Percentiles rank a stretch among this genome's conserved stretches.
Conservation (phyloP, 2,329 filamentous ascomycete genomes). For the Penicillium fuscoglaucum region DNA sequence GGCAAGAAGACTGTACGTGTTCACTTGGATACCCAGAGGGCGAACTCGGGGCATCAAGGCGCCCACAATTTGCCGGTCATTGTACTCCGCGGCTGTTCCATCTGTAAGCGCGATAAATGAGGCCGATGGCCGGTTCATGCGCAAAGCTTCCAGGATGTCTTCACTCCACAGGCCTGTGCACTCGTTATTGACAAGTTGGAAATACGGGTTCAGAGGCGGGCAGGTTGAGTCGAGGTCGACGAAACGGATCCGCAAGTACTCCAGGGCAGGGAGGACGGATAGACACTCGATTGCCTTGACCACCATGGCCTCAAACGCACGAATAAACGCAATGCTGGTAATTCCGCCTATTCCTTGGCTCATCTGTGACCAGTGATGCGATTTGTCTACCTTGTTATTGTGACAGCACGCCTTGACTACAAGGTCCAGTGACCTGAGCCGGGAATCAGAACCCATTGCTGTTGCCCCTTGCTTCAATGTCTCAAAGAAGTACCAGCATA, state of each 20-base stretch:
- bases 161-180: constrained; percentile 74
- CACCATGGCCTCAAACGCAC: constrained; percentile 68
- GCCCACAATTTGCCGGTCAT: not conserved
- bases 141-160: constrained; percentile 62
- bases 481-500: constrained; percentile 70
- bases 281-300: constrained; percentile 63
- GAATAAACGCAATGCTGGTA: constrained; percentile 70
- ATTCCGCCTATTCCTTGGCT: constrained; percentile 55
- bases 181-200: constrained; percentile 60
- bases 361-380: not conserved
- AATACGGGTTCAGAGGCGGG: constrained; percentile 71
- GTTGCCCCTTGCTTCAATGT: constrained; percentile 53
- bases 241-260: constrained; percentile 69
- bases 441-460: constrained; percentile 18
- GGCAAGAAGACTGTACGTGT: not conserved
- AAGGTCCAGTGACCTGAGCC: constrained; percentile 66
- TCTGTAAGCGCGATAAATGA: constrained; percentile 64
- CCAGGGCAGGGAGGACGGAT: constrained; percentile 58
- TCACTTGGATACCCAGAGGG: constrained; percentile 1
- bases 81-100: constrained; percentile 46
- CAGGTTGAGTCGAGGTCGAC: constrained; percentile 72
- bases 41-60: not conserved
- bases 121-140: constrained; percentile 58
- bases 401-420: constrained; percentile 75
- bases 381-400: constrained; percentile 13